Conservation (phyloP, 1,139 yeast genomes). For the Taphrina flavorubra region DNA sequence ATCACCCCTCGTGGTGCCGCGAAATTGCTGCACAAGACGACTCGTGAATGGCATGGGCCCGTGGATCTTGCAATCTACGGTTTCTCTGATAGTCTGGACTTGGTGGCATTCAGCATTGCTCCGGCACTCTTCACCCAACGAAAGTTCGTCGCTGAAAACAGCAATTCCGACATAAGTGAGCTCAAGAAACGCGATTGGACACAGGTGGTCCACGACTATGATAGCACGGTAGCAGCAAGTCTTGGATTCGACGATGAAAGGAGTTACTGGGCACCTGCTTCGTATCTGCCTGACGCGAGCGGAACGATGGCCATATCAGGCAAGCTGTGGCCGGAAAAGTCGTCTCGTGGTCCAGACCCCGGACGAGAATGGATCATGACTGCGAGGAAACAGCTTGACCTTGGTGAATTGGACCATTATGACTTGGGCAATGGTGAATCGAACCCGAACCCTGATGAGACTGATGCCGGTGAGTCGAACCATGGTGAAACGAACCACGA, state of each 20-base stretch:
- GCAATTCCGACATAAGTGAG: neutral
- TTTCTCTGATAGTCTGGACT: neutral
- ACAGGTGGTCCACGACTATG: neutral
- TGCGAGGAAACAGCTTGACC: neutral
- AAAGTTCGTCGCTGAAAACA: neutral
- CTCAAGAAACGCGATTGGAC: neutral
- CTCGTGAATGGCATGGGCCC: neutral
- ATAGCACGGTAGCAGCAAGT: neutral
- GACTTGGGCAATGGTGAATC: neutral
- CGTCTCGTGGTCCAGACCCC: neutral
- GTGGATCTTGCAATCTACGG: neutral
- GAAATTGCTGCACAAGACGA: constrained; percentile 6
- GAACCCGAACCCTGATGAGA: too few relatives aligned
- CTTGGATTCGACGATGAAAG: neutral
- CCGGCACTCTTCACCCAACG: neutral
- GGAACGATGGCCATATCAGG: constrained; percentile 3
- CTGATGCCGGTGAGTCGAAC: too few relatives aligned
- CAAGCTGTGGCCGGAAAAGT: neutral
- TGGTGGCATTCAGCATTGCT: neutral
- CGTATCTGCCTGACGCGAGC: neutral
- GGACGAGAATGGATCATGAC: neutral
- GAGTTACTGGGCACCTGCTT: neutral
- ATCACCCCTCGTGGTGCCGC: constrained; percentile 2
- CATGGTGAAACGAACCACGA: too few relatives aligned
- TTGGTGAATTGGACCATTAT: too few relatives aligned